A percentile compares a stretch with the other conserved stretches of the same genome.
Conservation (phyloP, 176 grass and related monocot genomes). For the Oryza nivara region DNA sequence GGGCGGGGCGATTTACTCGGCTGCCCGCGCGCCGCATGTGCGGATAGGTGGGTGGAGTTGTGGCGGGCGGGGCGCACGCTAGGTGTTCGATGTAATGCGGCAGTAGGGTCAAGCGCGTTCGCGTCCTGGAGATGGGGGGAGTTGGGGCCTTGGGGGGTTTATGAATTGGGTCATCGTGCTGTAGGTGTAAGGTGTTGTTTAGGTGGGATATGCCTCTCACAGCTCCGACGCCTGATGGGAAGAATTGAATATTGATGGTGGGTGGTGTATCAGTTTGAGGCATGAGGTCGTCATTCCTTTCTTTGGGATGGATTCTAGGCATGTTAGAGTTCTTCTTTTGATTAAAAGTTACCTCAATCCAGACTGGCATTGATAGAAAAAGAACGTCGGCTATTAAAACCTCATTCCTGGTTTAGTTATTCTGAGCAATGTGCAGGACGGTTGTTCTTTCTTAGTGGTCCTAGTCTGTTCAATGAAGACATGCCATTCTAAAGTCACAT, state of each 20-base stretch:
- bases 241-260: conserved; percentile 17
- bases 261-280: conserved; percentile 4
- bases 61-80: neutral
- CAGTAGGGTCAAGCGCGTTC: neutral
- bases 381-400: neutral
- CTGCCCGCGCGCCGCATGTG: conserved; percentile 15
- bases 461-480: conserved; percentile 7
- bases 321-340: neutral
- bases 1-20: too few relatives aligned
- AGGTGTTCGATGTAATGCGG: conserved; percentile 40
- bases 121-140: conserved; percentile 12
- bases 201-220: conserved; percentile 33
- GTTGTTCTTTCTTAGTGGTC: conserved; percentile 14
- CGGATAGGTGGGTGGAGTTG: neutral
- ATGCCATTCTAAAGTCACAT: conserved; percentile 18
- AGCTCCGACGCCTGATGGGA: conserved; percentile 13
- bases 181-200: conserved; percentile 43
- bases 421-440: neutral
- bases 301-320: neutral
- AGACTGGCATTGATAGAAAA: neutral
- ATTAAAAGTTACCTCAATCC: conserved; percentile 4
- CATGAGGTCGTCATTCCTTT: neutral
- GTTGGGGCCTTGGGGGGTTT: neutral
- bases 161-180: neutral
- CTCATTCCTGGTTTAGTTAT: neutral